phyloP scores from a whole-genome alignment of 371 early-diverging fungal genomes.

The Mortierella sp. region DNA sequence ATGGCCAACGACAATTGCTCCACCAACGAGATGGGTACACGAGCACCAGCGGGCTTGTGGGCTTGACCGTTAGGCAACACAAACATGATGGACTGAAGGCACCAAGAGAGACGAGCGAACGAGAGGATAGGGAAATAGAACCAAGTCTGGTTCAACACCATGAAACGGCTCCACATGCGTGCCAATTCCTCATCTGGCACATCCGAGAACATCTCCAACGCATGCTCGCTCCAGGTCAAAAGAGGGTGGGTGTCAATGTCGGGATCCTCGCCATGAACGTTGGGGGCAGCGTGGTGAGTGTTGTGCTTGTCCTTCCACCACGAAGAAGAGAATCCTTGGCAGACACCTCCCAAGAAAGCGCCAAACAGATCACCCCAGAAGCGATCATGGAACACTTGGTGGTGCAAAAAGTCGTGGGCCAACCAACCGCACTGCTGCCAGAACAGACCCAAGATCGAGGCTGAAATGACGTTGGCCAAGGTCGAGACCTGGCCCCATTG shows the following conservation, averaged over 20 bases:
- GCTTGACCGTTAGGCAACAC: slow-evolving; percentile 64
- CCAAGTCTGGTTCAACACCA: slow-evolving; percentile 82
- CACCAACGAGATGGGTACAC: slow-evolving; percentile 55
- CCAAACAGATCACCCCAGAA: slow-evolving; percentile 71
- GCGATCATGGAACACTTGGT: slow-evolving; percentile 83
- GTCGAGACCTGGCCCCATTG: slow-evolving; percentile 64
- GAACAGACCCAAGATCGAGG: slow-evolving; percentile 75
- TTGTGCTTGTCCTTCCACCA: slow-evolving; percentile 95
- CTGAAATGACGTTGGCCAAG: slow-evolving; percentile 60
- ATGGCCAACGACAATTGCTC: slow-evolving; percentile 69
- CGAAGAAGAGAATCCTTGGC: slow-evolving; percentile 80
- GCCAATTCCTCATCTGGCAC: slow-evolving; percentile 70
- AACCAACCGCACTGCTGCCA: slow-evolving; percentile 94
- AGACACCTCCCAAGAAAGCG: slow-evolving; percentile 81
- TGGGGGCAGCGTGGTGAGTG: slow-evolving; percentile 88
- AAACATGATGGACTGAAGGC: slow-evolving; percentile 74
- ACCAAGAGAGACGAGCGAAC: slow-evolving; percentile 85
- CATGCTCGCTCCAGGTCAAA: slow-evolving; percentile 87
- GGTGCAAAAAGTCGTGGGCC: slow-evolving; percentile 88
- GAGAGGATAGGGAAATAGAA: slow-evolving; percentile 86
- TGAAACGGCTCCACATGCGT: slow-evolving; percentile 65
- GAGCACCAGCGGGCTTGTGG: slow-evolving; percentile 61
- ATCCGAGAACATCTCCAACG: slow-evolving; percentile 75
- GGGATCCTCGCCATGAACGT: slow-evolving; percentile 86
- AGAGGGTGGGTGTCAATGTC: slow-evolving; percentile 90